Evolutionary conservation across 805 yeast genomes (phyloP).

Genomic region (Ascoidea tarda): DNA sequence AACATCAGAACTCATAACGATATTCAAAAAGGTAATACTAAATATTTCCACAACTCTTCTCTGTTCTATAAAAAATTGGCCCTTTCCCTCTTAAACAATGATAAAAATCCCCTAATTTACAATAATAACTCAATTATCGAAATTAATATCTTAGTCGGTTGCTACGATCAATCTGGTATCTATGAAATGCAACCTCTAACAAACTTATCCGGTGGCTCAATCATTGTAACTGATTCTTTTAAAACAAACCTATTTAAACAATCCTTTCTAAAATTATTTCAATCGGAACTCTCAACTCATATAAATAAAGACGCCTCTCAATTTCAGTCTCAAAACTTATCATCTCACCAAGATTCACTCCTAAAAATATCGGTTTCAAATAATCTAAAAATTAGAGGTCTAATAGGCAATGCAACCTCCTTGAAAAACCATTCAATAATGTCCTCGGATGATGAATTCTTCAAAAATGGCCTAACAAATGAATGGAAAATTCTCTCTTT

Average conservation of each 20-base stretch:
- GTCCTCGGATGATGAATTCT: slow-evolving; percentile 13
- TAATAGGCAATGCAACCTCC: slow-evolving; percentile 21
- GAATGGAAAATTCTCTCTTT: slow-evolving; percentile 21
- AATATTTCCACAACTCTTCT: slow-evolving; percentile 14
- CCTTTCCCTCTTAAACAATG: slow-evolving; percentile 1
- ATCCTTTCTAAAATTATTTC: slow-evolving; percentile 9
- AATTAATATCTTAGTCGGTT: slow-evolving; percentile 21
- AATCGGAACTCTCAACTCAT: background rate
- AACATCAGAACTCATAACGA: slow-evolving; percentile 23
- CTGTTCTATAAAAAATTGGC: slow-evolving; percentile 9
- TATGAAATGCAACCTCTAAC: slow-evolving; percentile 26
- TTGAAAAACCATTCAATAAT: slow-evolving; percentile 12
- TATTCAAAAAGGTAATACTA: slow-evolving; percentile 20
- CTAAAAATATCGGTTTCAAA: slow-evolving; percentile 20
- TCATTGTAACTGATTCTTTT: slow-evolving; percentile 20
- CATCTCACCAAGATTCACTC: slow-evolving; percentile 7
- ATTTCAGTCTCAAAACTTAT: background rate
- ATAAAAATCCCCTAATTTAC: background rate
- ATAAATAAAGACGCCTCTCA: background rate
- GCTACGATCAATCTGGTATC: slow-evolving; percentile 27
- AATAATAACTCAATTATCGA: slow-evolving; percentile 13
- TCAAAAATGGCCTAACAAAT: slow-evolving; percentile 22
- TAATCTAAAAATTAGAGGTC: slow-evolving; percentile 19
- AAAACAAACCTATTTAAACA: slow-evolving; percentile 14
- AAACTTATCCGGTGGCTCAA: slow-evolving; percentile 20